Evolutionary conservation across 2,329 filamentous ascomycete species (phyloP), one percentile per base, ranked within the genome.

Genomic region (Curvularia lunata): DNA sequence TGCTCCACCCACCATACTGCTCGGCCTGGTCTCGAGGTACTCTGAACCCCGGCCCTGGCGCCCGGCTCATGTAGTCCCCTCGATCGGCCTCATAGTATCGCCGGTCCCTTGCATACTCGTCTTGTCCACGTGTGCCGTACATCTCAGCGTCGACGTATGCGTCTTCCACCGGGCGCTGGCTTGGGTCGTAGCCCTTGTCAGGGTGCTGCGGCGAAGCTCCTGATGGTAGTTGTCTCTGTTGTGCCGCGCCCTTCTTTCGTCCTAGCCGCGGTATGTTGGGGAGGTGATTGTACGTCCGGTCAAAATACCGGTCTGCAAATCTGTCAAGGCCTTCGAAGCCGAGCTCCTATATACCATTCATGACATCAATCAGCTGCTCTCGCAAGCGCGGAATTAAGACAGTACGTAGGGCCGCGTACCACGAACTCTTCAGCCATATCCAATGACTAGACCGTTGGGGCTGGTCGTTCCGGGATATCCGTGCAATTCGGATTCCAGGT

Each of bases 311-410:
- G 37, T 70, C 56, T 19, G 69, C 62, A 28, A 70, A 58, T 18
- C 58, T 65, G 49, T 76, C 69, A 5, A 76, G 57, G n/a, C 72
- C 72, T 57, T 72, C 70, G 40, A 75, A 70, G 2, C 74, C 74
- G 7, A 77, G 70, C 61, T 77, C 74, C 74, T 77, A 52, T 53
- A 49, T 25, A 25, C 41, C 10, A 10, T 23, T 34, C 38, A 52
- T 40, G 49, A 48, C 12, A 41, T 30, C 42, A 51, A 61, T 67
- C 59, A 66, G 63, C 56, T 52, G 49, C 51, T 48, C 8, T 10
- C 28, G 30, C 37, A 52, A 16, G 10, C 21, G n/a, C 6, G 5
- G 27, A 34, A 40, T 9, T 18, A 28, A 19, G 48, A 32, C 12
- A 32, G 13, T 9, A 43, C 19, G 38, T 34, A 52, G 41, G 52